Evolutionary conservation across 495 filamentous ascomycete species (phyloP).

Genomic region (Talaromyces trachyspermus): DNA sequence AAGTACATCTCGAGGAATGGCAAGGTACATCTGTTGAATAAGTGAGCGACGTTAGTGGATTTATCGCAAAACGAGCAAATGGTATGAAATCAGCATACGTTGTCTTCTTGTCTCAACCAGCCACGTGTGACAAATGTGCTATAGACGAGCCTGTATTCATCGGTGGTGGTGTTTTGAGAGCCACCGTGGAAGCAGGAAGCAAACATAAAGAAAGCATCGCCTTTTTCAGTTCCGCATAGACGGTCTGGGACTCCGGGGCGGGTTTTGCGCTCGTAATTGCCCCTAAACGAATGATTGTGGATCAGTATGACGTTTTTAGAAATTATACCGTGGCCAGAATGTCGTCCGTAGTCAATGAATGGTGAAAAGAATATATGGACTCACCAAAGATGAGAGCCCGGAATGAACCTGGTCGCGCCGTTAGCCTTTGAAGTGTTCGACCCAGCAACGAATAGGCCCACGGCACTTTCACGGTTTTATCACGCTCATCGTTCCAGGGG

Average conservation of each 20-base stretch:
- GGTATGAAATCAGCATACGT: not conserved
- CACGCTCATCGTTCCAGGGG: conserved; percentile 12
- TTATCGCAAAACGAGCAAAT: not conserved
- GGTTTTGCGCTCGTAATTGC: conserved; percentile 9
- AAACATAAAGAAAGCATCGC: conserved; percentile 33
- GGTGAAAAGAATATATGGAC: not conserved
- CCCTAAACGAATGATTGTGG: conserved; percentile 8
- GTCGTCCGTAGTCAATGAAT: not conserved
- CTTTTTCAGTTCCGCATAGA: conserved; percentile 24
- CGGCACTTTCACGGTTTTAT: conserved; percentile 17
- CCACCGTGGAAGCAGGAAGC: conserved; percentile 30
- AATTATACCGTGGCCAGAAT: conserved; percentile 6
- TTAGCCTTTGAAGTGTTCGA: conserved; percentile 25
- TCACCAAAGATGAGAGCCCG: conserved; percentile 35
- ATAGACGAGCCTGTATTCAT: conserved; percentile 18
- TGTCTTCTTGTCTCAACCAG: conserved; percentile 24
- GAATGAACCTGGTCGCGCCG: conserved; percentile 38
- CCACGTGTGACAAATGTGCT: conserved; percentile 27
- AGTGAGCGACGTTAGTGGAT: not conserved
- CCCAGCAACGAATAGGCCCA: conserved; percentile 29
- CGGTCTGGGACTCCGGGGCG: conserved; percentile 14
- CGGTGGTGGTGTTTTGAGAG: conserved; percentile 21
- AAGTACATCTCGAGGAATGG: conserved; percentile 10
- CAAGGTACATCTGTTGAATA: conserved; percentile 9
- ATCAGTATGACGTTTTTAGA: conserved; percentile 4